These are phyloP conservation scores for Lachnellula occidentalis DNA, from an alignment of 2,329 filamentous ascomycete genomes.

Conservation along the genomic window DNA sequence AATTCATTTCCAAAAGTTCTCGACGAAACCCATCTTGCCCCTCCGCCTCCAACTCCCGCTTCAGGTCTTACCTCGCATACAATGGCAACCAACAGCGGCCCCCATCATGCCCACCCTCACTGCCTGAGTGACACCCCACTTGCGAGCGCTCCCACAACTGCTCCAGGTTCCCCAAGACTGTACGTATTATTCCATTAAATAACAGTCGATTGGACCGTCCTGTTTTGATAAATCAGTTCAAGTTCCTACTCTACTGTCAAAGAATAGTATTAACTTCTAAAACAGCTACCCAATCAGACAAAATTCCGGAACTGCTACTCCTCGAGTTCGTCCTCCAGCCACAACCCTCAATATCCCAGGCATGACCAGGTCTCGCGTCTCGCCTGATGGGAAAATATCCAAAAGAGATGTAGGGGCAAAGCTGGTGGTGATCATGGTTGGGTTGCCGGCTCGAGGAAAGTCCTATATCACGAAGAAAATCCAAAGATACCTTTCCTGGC, in stretches of 20 bases:
- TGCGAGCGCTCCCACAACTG: constrained; percentile 25
- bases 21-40: constrained; percentile 3
- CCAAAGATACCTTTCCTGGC: constrained; percentile 90
- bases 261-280: constrained; percentile 3
- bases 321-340: constrained; percentile 72
- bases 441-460: constrained; percentile 89
- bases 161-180: constrained; percentile 30
- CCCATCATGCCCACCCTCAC: constrained; percentile 10
- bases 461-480: constrained; percentile 99
- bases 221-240: neutral
- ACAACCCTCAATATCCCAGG: constrained; percentile 96
- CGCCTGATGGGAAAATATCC: constrained; percentile 90
- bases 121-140: constrained; percentile 20
- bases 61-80: constrained; percentile 8
- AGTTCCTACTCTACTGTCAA: neutral
- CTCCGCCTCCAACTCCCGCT: constrained; percentile 4
- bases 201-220: neutral
- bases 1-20: neutral
- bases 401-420: constrained; percentile 93
- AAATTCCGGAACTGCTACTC: constrained; percentile 72
- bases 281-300: constrained; percentile 61
- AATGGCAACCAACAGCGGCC: constrained; percentile 5
- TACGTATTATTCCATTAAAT: constrained; percentile 11
- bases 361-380: constrained; percentile 90
- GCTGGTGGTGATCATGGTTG: constrained; percentile 97